phyloP scores from a whole-genome alignment of 768 basidiomycete species.

The Trametes gibbosa region DNA sequence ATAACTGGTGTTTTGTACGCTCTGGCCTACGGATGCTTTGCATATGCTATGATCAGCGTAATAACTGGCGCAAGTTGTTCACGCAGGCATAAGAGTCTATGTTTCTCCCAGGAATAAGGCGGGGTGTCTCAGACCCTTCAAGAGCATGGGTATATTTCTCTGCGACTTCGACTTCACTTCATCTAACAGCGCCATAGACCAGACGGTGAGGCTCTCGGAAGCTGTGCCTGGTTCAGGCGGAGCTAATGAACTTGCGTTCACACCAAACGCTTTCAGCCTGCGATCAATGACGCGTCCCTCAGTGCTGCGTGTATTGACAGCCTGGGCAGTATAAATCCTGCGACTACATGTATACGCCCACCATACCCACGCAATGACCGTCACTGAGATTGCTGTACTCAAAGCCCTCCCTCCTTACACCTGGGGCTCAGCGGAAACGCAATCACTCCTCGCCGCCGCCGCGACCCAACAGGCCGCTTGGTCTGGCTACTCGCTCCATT shows the following conservation, averaged over 20 bases:
- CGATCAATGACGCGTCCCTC: slow-evolving; percentile 6
- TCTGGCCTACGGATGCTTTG: not conserved
- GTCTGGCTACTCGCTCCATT: slow-evolving; percentile 42
- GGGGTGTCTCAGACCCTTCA: too few relatives aligned
- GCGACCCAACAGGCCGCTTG: slow-evolving; percentile 37
- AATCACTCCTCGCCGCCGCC: slow-evolving; percentile 31
- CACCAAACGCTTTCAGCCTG: too few relatives aligned
- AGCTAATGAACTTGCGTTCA: too few relatives aligned
- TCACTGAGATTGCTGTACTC: slow-evolving; percentile 44
- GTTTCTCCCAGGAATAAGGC: too few relatives aligned
- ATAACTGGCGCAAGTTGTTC: not conserved
- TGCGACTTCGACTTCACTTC: too few relatives aligned
- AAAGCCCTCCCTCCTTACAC: slow-evolving; percentile 32
- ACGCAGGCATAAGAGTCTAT: too few relatives aligned
- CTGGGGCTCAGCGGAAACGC: slow-evolving; percentile 30
- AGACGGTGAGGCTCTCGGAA: too few relatives aligned
- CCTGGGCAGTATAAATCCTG: not conserved
- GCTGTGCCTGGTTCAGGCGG: too few relatives aligned
- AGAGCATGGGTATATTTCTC: too few relatives aligned
- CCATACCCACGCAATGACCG: slow-evolving; percentile 33
- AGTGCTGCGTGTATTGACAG: not conserved
- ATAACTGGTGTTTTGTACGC: not conserved
- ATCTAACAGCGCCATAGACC: too few relatives aligned
- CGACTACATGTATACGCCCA: not conserved
- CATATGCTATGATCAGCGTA: not conserved